Conservation (phyloP, 176 grass and related monocot species). For the Elymus sibiricus region DNA sequence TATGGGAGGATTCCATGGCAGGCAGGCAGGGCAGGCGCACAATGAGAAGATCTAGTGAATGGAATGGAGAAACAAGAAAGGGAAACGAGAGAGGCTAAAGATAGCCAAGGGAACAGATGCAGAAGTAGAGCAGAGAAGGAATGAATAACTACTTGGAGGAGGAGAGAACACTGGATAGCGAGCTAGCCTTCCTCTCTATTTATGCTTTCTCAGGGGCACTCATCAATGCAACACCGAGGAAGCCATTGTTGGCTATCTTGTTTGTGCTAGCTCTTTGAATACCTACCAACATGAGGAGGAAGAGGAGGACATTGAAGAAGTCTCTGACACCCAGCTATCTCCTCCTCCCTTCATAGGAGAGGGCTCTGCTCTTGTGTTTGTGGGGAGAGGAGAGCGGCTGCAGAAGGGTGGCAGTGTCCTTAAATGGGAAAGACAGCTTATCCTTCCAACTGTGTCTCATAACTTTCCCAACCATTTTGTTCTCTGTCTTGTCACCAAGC, state of each 20-base stretch:
- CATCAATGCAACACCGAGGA: slow-evolving; percentile 50
- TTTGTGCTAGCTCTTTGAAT: slow-evolving; percentile 17
- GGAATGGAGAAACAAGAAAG: neutral
- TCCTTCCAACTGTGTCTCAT: slow-evolving; percentile 49
- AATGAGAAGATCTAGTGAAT: slow-evolving; percentile 8
- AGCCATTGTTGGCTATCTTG: slow-evolving; percentile 26
- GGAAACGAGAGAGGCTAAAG: neutral
- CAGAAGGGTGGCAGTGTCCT: slow-evolving; percentile 32
- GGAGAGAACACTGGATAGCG: neutral
- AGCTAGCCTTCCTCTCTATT: slow-evolving; percentile 26
- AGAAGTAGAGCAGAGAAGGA: slow-evolving; percentile 15
- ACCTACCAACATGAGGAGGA: slow-evolving; percentile 20
- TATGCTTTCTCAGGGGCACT: slow-evolving; percentile 28
- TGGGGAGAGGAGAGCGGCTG: neutral
- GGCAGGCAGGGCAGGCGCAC: neutral
- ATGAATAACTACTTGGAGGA: neutral
- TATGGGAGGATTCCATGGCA: slow-evolving; percentile 56
- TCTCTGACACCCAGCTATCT: slow-evolving; percentile 44
- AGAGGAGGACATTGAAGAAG: slow-evolving; percentile 45
- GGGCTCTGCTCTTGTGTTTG: slow-evolving; percentile 15
- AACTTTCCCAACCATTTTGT: slow-evolving; percentile 62
- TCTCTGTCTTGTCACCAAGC: slow-evolving; percentile 56
- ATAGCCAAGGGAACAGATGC: slow-evolving; percentile 13
- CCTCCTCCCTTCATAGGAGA: slow-evolving; percentile 8
- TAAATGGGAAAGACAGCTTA: slow-evolving; percentile 62